Conservation (phyloP, 2,329 filamentous ascomycete species). For the Geoglossum cookeanum region DNA sequence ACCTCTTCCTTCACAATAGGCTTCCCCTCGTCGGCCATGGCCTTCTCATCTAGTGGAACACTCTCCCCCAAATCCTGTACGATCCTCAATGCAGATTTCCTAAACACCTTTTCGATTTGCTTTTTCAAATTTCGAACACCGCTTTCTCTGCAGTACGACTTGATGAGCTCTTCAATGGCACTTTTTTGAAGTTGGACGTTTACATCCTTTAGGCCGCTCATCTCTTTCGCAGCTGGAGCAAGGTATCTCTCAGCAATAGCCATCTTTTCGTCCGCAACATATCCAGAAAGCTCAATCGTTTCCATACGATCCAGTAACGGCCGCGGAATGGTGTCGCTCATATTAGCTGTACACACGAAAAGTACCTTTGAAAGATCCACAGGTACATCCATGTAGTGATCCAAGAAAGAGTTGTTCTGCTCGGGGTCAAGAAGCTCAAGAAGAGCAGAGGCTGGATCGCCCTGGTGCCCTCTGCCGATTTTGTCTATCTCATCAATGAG, state of each 20-base stretch:
- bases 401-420: conserved; percentile 91
- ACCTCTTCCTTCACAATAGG: conserved; percentile 54
- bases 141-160: conserved; percentile 93
- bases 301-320: conserved; percentile 95
- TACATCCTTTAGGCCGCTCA: conserved; percentile 75
- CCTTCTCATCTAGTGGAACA: conserved; percentile 59
- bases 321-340: conserved; percentile 93
- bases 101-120: conserved; percentile 97
- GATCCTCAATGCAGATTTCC: conserved; percentile 92
- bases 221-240: conserved; percentile 80
- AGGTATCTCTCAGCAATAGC: conserved; percentile 90
- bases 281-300: conserved; percentile 86
- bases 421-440: conserved; percentile 90
- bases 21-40: conserved; percentile 72
- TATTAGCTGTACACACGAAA: conserved; percentile 97
- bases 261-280: conserved; percentile 97
- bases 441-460: conserved; percentile 84
- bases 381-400: conserved; percentile 97
- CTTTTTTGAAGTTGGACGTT: conserved; percentile 73
- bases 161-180: conserved; percentile 91
- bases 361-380: conserved; percentile 94
- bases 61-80: conserved; percentile 86
- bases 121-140: conserved; percentile 97
- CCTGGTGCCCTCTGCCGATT: conserved; percentile 89
- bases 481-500: conserved; percentile 97